A percentile compares a stretch with the other conserved stretches of the same genome.
These are phyloP conservation scores for Lentinula raphanica DNA, from an alignment of 768 basidiomycete genomes.

Conservation along the genomic window DNA sequence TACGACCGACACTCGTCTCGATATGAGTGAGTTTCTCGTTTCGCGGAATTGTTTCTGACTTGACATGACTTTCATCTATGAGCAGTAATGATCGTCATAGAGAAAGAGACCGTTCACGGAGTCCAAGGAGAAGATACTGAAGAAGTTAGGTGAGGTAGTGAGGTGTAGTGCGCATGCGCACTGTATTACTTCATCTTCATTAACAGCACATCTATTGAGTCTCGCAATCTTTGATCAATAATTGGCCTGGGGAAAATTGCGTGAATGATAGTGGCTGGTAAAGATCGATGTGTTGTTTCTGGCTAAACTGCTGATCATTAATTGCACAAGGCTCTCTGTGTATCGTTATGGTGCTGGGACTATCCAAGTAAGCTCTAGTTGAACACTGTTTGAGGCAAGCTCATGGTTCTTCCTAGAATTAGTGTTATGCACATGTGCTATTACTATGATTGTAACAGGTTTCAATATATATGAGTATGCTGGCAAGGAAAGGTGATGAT, in stretches of 20 bases:
- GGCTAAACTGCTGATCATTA: neutral
- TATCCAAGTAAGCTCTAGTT: neutral
- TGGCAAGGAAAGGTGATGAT: neutral
- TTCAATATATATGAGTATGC: neutral
- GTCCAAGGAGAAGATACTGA: conserved; percentile 52
- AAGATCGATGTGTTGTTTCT: neutral
- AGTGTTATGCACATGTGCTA: neutral
- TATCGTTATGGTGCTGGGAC: neutral
- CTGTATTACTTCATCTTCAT: conserved; percentile 1
- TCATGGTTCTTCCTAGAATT: neutral
- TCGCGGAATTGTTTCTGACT: conserved; percentile 22
- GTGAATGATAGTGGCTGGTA: neutral
- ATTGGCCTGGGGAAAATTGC: neutral
- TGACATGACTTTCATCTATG: conserved; percentile 13
- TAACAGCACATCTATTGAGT: neutral
- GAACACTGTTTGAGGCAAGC: neutral
- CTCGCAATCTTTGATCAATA: conserved; percentile 1
- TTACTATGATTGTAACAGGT: neutral
- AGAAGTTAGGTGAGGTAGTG: conserved; percentile 26
- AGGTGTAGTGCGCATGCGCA: conserved; percentile 23
- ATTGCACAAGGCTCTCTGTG: neutral
- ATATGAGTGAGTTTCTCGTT: conserved; percentile 57
- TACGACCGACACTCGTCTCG: conserved; percentile 66
- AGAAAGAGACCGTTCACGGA: conserved; percentile 71
- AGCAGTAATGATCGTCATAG: conserved; percentile 55